Percentiles rank a stretch among this genome's conserved stretches.
These are phyloP conservation scores for Arthrobotrys megalospora DNA, from an alignment of 2,329 filamentous ascomycete species.

Conservation along the genomic window DNA sequence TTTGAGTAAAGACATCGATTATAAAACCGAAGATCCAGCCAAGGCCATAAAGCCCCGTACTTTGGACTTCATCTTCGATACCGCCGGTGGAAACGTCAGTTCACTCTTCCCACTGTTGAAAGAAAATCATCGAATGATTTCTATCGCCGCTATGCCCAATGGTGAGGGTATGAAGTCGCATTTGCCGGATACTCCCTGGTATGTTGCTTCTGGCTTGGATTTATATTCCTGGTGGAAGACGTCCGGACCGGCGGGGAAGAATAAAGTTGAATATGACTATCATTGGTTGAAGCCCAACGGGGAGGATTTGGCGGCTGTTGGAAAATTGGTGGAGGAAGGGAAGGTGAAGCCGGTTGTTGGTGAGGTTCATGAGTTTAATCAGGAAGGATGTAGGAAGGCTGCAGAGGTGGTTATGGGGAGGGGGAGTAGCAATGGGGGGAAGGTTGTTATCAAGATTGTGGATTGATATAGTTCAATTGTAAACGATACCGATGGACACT, in stretches of 20 bases:
- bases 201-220: conserved; percentile 33
- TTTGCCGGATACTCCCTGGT: conserved; percentile 37
- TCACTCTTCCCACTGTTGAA: conserved; percentile 45
- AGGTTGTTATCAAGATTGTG: conserved; percentile 49
- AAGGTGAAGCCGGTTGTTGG: conserved; percentile 52
- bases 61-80: conserved; percentile 53
- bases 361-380: conserved; percentile 37
- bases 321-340: conserved; percentile 48
- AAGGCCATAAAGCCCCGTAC: conserved; percentile 42
- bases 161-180: conserved; percentile 33
- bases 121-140: conserved; percentile 43
- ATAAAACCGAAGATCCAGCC: conserved; percentile 46
- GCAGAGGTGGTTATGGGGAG: conserved; percentile 49
- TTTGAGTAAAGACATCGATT: conserved; percentile 47
- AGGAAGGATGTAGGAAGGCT: conserved; percentile 46
- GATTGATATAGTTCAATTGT: conserved; percentile 8
- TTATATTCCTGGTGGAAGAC: conserved; percentile 43
- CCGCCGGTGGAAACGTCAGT: conserved; percentile 30
- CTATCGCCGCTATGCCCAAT: conserved; percentile 46
- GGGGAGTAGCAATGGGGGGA: conserved; percentile 48
- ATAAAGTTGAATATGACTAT: conserved; percentile 31
- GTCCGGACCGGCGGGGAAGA: conserved; percentile 31
- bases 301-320: conserved; percentile 38
- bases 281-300: conserved; percentile 44
- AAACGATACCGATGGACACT: too few relatives aligned